These are phyloP conservation scores for Kurtzmaniella quercitrusa DNA, from an alignment of 1,139 yeast species.

Conservation along the genomic window DNA sequence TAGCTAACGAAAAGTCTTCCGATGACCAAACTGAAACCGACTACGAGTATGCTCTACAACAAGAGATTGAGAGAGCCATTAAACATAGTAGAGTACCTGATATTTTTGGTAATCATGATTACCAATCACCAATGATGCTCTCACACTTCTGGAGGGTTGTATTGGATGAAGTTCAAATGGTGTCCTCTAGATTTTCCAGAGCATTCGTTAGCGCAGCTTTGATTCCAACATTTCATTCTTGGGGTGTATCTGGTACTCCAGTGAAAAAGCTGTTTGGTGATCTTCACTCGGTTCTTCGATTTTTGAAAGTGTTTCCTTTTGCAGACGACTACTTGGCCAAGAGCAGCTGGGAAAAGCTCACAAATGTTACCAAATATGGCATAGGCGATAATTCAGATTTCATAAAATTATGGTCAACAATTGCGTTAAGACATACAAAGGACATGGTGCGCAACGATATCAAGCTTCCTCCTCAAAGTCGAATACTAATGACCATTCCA, in stretches of 20 bases:
- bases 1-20: slow-evolving; percentile 22
- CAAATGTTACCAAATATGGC: slow-evolving; percentile 8
- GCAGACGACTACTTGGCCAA: slow-evolving; percentile 30
- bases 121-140: slow-evolving; percentile 77
- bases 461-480: slow-evolving; percentile 68
- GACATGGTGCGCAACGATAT: slow-evolving; percentile 77
- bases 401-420: slow-evolving; percentile 36
- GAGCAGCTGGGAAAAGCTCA: slow-evolving; percentile 31
- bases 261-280: slow-evolving; percentile 64
- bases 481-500: slow-evolving; percentile 65
- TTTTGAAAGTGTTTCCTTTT: slow-evolving; percentile 67
- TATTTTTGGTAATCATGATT: slow-evolving; percentile 35
- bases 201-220: slow-evolving; percentile 78
- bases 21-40: slow-evolving; percentile 26
- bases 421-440: slow-evolving; percentile 78
- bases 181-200: slow-evolving; percentile 65
- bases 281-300: slow-evolving; percentile 64
- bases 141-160: slow-evolving; percentile 89
- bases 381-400: slow-evolving; percentile 35
- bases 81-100: slow-evolving; percentile 26
- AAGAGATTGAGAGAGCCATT: slow-evolving; percentile 31
- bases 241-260: slow-evolving; percentile 98
- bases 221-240: slow-evolving; percentile 80
- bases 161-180: slow-evolving; percentile 93
- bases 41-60: slow-evolving; percentile 33